Base-by-base conservation (phyloP, 805 yeast genomes). In the Sugiyamaella smithiae region DNA sequence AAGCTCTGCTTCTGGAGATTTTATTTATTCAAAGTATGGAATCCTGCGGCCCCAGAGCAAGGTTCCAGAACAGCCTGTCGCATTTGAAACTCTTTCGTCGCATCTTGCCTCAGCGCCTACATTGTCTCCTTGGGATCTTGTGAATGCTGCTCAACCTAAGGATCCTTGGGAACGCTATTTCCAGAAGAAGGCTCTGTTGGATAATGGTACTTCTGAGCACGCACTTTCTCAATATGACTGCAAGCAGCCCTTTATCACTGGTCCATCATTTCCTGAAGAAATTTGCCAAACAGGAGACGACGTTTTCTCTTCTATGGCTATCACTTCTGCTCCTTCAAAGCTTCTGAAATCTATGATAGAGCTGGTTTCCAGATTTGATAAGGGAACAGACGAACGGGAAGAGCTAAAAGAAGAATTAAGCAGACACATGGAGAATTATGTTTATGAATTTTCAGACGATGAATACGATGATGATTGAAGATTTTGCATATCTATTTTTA, bases 381-480 rank as follows among this genome's bases (percentile, higher is more conserved):
- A 44, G 5, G 41, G 55, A 16, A 41, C 45, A 3, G 60, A 55
- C 16, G 60, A 54, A 19, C 46, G 62, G 8, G 64, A 60, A 29
- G 62, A 60, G 31, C 35, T 56, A 25, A 53, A 54, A 24, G 55
- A 60, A 24, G 43, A 32, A 6, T 40, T 58, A 29, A 38, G 51
- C 14, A 16, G 14, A 6, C 33, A 29, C 12, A 16, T 16, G 5
- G 33, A 29, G 16, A 29, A 29, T 16, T 29, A 29, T 29, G 8
- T 16, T 3, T 6, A n/a, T 29, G 33, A 29, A 29, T n/a, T 26
- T 26, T 8, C 12, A n/a, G 33, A 29, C 14, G 33, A 29, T 16
- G 12, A n/a, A n/a, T 29, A 29, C 14, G 33, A 29, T 29, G n/a
- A n/a, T n/a, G 33, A 29, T 5, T 29, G 14, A 7, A n/a, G n/a